Conservation (phyloP, 1,284 basidiomycete genomes). For the Sanghuangporus sanghuang region DNA sequence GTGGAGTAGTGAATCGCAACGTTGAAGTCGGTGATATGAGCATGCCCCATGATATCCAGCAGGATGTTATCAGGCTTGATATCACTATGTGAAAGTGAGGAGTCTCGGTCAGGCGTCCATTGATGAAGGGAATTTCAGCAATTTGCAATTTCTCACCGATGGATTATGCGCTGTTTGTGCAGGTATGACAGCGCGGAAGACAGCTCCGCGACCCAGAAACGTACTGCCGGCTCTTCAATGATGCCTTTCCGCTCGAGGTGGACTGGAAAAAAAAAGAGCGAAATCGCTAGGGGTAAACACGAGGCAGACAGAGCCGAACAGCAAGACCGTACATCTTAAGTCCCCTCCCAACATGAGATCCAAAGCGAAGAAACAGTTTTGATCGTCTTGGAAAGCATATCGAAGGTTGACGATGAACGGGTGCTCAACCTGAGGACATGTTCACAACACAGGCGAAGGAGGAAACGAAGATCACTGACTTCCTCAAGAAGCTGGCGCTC, state of each 20-base stretch:
- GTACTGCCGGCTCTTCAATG: slow-evolving; percentile 78
- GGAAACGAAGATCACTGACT: slow-evolving; percentile 40
- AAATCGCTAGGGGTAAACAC: slow-evolving; percentile 12
- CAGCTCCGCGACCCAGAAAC: slow-evolving; percentile 90
- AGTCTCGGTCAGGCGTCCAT: slow-evolving; percentile 19
- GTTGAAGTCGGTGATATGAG: slow-evolving; percentile 97
- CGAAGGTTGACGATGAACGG: slow-evolving; percentile 92
- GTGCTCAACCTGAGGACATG: slow-evolving; percentile 73
- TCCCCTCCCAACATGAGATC: slow-evolving; percentile 97
- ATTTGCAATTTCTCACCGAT: slow-evolving; percentile 63
- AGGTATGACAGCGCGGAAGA: slow-evolving; percentile 84
- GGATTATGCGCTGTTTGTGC: slow-evolving; percentile 88
- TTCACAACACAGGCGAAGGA: slow-evolving; percentile 22
- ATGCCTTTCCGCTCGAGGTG: slow-evolving; percentile 80
- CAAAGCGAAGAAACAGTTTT: slow-evolving; percentile 96
- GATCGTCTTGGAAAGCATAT: slow-evolving; percentile 97
- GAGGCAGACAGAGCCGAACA: slow-evolving; percentile 35
- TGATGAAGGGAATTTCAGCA: background rate
- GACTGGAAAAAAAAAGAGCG: slow-evolving; percentile 41
- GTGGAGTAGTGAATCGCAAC: slow-evolving; percentile 97
- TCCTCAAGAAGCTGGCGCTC: slow-evolving; percentile 88
- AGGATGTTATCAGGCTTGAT: slow-evolving; percentile 97
- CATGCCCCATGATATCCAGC: slow-evolving; percentile 88
- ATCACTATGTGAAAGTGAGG: slow-evolving; percentile 58
- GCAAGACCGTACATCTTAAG: slow-evolving; percentile 66